A percentile compares a stretch with the other conserved stretches of the same genome.
phyloP scores from a whole-genome alignment of 1,284 basidiomycete species.

The Ustilago bromivora region DNA sequence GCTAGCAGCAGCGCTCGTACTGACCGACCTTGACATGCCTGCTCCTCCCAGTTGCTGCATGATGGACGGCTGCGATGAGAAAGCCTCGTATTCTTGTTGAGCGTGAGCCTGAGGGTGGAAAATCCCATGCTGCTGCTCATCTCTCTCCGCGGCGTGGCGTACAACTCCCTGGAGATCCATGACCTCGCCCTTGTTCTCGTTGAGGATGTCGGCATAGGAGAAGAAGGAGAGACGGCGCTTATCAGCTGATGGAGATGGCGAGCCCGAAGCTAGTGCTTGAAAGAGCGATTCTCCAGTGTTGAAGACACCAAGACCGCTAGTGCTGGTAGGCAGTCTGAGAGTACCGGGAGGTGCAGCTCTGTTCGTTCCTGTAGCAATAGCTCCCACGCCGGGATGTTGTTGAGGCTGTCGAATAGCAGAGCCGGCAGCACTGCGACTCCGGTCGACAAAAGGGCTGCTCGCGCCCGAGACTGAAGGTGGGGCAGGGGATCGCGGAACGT shows the following conservation, averaged over 20 bases:
- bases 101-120: slow-evolving; percentile 13
- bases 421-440: slow-evolving; percentile 19
- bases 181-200: slow-evolving; percentile 60
- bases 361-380: slow-evolving; percentile 10
- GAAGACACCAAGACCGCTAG: slow-evolving; percentile 50
- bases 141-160: slow-evolving; percentile 44
- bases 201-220: slow-evolving; percentile 65
- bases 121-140: slow-evolving; percentile 53
- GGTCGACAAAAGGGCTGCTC: slow-evolving; percentile 38
- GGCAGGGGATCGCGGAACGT: slow-evolving; percentile 46
- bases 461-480: slow-evolving; percentile 24
- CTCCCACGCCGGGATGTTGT: slow-evolving; percentile 34
- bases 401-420: slow-evolving; percentile 34
- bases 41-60: slow-evolving; percentile 49
- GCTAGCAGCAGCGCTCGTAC: slow-evolving; percentile 41
- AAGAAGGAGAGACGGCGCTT: slow-evolving; percentile 65
- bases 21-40: slow-evolving; percentile 41
- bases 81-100: slow-evolving; percentile 26
- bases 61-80: slow-evolving; percentile 42
- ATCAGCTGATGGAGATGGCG: slow-evolving; percentile 46
- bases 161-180: slow-evolving; percentile 57
- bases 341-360: slow-evolving; percentile 24
- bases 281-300: slow-evolving; percentile 39
- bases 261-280: slow-evolving; percentile 42
- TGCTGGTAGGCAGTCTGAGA: slow-evolving; percentile 24